A percentile compares a stretch with the other conserved stretches of the same genome.
These are phyloP conservation scores for Microcyclosporella mali DNA, from an alignment of 2,329 filamentous ascomycete species.

Conservation along the genomic window DNA sequence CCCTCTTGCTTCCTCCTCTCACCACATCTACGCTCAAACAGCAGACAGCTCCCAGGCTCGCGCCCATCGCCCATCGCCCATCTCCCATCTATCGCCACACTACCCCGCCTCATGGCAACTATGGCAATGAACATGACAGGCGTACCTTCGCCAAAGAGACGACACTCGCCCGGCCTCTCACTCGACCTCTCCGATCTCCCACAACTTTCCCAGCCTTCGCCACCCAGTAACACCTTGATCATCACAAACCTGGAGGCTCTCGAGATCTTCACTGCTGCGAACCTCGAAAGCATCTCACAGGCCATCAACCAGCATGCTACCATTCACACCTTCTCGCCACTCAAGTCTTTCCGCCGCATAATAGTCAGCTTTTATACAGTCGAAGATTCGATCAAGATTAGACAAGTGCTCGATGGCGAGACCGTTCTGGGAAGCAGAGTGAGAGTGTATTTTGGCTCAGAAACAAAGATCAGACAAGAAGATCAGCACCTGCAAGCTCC, in stretches of 20 bases:
- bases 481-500: conserved; percentile 49
- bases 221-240: conserved; percentile 75
- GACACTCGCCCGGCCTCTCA: conserved; percentile 33
- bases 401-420: conserved; percentile 68
- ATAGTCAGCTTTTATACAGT: conserved; percentile 69
- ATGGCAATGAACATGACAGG: conserved; percentile 13
- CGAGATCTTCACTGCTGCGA: conserved; percentile 67
- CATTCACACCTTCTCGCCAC: conserved; percentile 70
- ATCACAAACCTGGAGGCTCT: conserved; percentile 71
- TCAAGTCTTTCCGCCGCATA: conserved; percentile 78
- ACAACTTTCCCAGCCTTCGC: conserved; percentile 62
- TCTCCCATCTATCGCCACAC: too few species aligned
- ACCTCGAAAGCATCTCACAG: conserved; percentile 66
- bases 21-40: too few species aligned
- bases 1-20: too few species aligned
- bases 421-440: conserved; percentile 63
- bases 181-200: conserved; percentile 30
- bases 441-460: conserved; percentile 57
- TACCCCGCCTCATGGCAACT: conserved; percentile 1
- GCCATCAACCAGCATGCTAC: conserved; percentile 64
- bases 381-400: conserved; percentile 64
- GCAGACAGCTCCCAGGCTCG: too few species aligned
- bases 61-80: too few species aligned
- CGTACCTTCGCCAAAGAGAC: conserved; percentile 17
- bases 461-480: conserved; percentile 41